Evolutionary conservation across 139 green algal species (phyloP).

Genomic region (Picochlorum sp.): DNA sequence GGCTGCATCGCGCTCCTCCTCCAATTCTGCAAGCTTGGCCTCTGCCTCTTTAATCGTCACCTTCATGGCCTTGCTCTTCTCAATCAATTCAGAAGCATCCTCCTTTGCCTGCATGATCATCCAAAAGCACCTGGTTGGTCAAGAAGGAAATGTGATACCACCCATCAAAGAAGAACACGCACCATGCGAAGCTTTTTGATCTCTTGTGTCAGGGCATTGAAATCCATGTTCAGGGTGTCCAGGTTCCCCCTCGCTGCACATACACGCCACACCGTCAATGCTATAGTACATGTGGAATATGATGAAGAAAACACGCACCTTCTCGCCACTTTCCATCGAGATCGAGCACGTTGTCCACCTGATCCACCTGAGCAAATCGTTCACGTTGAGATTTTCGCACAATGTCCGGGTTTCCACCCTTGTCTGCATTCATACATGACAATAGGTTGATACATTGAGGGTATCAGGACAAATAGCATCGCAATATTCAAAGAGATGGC

Average conservation of each 20-base stretch:
- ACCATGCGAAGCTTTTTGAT: constrained; percentile 52
- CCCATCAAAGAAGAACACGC: not conserved
- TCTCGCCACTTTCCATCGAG: constrained; percentile 82
- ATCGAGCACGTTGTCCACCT: constrained; percentile 89
- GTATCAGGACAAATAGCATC: not conserved
- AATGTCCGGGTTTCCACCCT: constrained; percentile 88
- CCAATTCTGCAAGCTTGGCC: constrained; percentile 58
- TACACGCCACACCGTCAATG: not conserved
- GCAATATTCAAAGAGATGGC: not conserved
- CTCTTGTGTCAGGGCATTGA: constrained; percentile 89
- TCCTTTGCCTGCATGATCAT: constrained; percentile 56
- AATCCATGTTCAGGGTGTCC: constrained; percentile 81
- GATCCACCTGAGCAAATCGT: constrained; percentile 66
- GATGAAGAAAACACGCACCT: constrained; percentile 29
- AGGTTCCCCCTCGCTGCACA: constrained; percentile 63
- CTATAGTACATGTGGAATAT: not conserved
- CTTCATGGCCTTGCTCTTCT: constrained; percentile 78
- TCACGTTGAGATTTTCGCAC: constrained; percentile 85
- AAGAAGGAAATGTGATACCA: not conserved
- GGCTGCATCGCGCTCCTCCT: constrained; percentile 52
- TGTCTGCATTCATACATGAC: constrained; percentile 54
- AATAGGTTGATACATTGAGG: not conserved
- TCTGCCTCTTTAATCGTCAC: constrained; percentile 54
- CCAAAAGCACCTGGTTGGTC: too few species aligned
- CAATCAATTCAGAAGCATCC: constrained; percentile 70